Base-by-base conservation (phyloP, 1,284 basidiomycete species). In the Tilletia indica region DNA sequence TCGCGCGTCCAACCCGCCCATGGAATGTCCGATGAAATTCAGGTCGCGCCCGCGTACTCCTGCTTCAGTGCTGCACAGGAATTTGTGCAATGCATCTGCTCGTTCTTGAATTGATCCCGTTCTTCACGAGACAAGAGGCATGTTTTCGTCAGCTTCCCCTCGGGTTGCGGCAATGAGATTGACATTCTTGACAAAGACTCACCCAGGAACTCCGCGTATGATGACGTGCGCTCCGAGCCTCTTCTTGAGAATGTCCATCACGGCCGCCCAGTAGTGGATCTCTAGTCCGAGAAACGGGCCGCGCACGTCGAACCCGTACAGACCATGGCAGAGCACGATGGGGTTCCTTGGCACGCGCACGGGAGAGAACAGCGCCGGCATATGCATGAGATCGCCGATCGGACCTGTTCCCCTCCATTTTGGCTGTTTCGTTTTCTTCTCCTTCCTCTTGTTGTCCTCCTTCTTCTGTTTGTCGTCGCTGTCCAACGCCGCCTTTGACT, bases 1-100 rank as follows among this genome's bases (percentile, higher is more conserved):
- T 68, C 96, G 89, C 16, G 77, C 81, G 49, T 83, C 82, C 21
- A 83, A 74, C 4, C 86, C 76, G 21, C 87, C 88, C 97, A 99
- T 99, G 21, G 93, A 94, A 84, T 99, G 97, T 0, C 93, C 97
- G 63, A 99, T 87, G 80, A 99, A 91, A 85, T 99, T 99, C 81
- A 98, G 85, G 69, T 89, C 91, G 80, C 89, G 89, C 66, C 89
- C 93, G 64, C 86, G 87, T 4, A 85, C 75, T 11, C 76, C 78
- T 0, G 91, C 90, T 68, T 89, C 91, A 38, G 87, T 84, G 73
- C 89, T 87, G 54, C 67, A 72, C 11, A 99, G 88, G 76, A 92
- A 90, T 31, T 88, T 86, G 85, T 99, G 89, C 75, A 99, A 87
- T 66, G 89, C 88, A 72, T 91, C 88, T 0, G 95, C 92, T 14